These are phyloP conservation scores for Quercus robur DNA, from an alignment of 306 rosid species.

Conservation along the genomic window DNA sequence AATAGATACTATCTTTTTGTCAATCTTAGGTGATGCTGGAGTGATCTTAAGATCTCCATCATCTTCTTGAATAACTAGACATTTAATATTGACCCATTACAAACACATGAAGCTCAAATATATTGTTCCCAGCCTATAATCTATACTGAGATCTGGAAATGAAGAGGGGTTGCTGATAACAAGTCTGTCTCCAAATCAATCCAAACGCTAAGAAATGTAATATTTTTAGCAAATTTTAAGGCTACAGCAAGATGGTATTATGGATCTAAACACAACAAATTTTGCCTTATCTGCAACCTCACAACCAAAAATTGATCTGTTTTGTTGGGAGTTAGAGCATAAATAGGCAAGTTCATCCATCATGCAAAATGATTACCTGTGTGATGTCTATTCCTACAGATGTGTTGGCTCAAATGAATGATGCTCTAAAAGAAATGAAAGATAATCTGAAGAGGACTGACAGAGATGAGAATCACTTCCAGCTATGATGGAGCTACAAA, in stretches of 20 bases:
- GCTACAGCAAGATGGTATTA: not conserved
- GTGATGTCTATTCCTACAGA: not conserved
- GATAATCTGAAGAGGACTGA: not conserved
- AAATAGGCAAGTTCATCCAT: not conserved
- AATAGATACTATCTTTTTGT: not conserved
- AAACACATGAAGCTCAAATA: constrained; percentile 1
- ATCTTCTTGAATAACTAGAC: not conserved
- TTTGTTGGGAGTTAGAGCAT: not conserved
- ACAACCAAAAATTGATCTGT: not conserved
- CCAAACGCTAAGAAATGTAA: not conserved
- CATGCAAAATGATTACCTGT: not conserved
- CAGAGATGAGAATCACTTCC: not conserved
- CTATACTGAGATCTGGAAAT: not conserved
- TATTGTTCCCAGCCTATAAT: not conserved
- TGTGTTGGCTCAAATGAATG: not conserved
- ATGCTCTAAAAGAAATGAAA: not conserved
- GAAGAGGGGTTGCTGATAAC: not conserved
- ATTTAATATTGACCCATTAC: not conserved
- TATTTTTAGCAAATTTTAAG: not conserved
- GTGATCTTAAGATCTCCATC: not conserved
- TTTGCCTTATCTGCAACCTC: not conserved
- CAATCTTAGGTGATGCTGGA: not conserved
- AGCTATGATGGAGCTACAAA: not conserved
- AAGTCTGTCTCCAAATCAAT: not conserved
- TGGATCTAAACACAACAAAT: not conserved